Evolutionary conservation across 2,329 filamentous ascomycete species (phyloP).

Genomic region (Hypoxylon sp.): DNA sequence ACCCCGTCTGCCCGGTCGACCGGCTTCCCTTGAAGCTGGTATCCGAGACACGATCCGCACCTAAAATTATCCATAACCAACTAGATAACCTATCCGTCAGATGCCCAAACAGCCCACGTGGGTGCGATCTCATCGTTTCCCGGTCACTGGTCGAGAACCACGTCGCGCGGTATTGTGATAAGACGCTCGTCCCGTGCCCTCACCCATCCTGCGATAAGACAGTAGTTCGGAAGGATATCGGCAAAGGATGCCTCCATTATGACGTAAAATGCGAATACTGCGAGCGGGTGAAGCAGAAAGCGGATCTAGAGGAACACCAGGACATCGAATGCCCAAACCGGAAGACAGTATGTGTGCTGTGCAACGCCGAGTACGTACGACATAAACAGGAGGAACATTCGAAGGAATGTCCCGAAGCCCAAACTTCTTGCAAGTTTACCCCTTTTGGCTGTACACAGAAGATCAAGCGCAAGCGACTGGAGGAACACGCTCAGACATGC

Average conservation of each 20-base stretch:
- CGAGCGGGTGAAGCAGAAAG: constrained; percentile 62
- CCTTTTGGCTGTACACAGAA: constrained; percentile 64
- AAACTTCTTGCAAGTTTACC: constrained; percentile 63
- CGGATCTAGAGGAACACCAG: constrained; percentile 63
- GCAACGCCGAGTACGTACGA: constrained; percentile 61
- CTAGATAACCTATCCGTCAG: constrained; percentile 72
- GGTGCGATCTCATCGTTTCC: constrained; percentile 66
- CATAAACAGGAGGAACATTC: constrained; percentile 64
- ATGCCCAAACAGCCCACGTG: constrained; percentile 68
- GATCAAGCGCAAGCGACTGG: constrained; percentile 58
- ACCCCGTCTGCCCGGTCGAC: constrained; percentile 70
- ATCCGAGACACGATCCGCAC: constrained; percentile 53
- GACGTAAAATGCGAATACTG: constrained; percentile 69
- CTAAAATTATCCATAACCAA: constrained; percentile 70
- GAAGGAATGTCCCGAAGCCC: constrained; percentile 62
- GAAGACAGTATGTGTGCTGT: constrained; percentile 65
- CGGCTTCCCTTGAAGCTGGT: constrained; percentile 59
- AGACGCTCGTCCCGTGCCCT: constrained; percentile 69
- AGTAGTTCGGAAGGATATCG: constrained; percentile 65
- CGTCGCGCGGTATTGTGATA: constrained; percentile 69
- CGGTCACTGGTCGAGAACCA: constrained; percentile 71
- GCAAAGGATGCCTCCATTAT: constrained; percentile 70
- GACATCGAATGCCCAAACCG: constrained; percentile 62
- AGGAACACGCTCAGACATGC: constrained; percentile 64
- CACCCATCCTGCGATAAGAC: constrained; percentile 66